Conservation (phyloP, 306 rosid species). For the Sphenostylis stenocarpa region DNA sequence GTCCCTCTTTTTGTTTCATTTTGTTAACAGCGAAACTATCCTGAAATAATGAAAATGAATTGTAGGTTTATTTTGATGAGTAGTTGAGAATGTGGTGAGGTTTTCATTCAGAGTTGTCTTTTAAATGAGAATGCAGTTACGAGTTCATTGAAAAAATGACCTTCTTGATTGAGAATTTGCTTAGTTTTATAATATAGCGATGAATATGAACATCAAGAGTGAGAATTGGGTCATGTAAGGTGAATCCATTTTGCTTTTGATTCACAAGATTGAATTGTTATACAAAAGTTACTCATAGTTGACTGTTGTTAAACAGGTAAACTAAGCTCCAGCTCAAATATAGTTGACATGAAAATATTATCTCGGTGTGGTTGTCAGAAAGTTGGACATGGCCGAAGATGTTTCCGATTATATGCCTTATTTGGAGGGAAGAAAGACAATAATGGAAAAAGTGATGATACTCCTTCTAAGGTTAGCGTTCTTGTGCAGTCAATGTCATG, state of each 20-base stretch:
- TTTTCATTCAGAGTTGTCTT: neutral
- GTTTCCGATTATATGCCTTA: conserved; percentile 44
- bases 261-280: neutral
- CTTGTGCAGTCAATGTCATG: neutral
- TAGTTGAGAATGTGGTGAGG: neutral
- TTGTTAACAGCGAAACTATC: neutral
- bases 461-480: conserved; percentile 65
- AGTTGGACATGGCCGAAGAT: conserved; percentile 41
- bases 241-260: conserved; percentile 6
- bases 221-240: neutral
- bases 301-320: conserved; percentile 42
- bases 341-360: conserved; percentile 44
- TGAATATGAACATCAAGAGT: neutral
- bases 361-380: conserved; percentile 32
- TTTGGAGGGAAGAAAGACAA: conserved; percentile 74
- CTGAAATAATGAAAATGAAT: neutral
- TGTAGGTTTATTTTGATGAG: neutral
- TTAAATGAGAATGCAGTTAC: neutral
- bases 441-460: conserved; percentile 60
- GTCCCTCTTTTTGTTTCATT: neutral
- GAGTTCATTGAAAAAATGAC: neutral
- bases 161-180: neutral
- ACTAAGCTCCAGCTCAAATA: conserved; percentile 42
- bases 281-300: conserved; percentile 4
- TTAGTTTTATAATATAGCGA: neutral